Percentiles rank a stretch among this genome's conserved stretches.
Conservation (phyloP, 2,329 filamentous ascomycete species). For the Chrysoporthe puriensis region DNA sequence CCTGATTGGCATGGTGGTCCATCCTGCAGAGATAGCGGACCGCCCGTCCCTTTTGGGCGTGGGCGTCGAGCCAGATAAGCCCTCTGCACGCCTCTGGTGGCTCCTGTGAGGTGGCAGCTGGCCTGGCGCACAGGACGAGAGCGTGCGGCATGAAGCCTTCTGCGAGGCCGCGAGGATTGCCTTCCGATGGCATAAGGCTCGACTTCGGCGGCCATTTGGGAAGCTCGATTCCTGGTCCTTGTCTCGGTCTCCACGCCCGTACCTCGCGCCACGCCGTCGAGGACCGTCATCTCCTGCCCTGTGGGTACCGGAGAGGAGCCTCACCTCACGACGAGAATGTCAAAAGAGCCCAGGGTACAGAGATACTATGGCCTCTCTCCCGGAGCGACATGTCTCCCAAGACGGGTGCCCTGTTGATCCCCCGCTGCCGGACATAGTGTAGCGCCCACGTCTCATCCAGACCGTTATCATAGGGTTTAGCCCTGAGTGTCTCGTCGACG, state of each 20-base stretch:
- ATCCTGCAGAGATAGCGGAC: constrained; percentile 20
- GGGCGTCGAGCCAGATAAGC: constrained; percentile 19
- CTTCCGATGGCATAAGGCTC: no score
- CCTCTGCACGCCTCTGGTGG: constrained; percentile 8
- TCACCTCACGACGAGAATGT: no score
- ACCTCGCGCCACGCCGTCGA: no score
- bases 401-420: no score
- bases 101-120: background rate
- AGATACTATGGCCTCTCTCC: no score
- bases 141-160: background rate
- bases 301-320: no score
- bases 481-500: background rate
- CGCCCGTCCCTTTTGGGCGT: background rate
- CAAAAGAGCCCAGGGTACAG: no score
- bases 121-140: background rate
- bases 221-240: no score
- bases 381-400: no score
- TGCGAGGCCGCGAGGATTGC: background rate
- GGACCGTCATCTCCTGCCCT: no score
- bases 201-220: no score
- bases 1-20: constrained; percentile 11
- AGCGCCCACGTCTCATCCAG: background rate
- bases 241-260: no score
- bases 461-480: background rate
- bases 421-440: background rate